phyloP scores from a whole-genome alignment of 345 rosid genomes.

The Erucastrum elatum region DNA sequence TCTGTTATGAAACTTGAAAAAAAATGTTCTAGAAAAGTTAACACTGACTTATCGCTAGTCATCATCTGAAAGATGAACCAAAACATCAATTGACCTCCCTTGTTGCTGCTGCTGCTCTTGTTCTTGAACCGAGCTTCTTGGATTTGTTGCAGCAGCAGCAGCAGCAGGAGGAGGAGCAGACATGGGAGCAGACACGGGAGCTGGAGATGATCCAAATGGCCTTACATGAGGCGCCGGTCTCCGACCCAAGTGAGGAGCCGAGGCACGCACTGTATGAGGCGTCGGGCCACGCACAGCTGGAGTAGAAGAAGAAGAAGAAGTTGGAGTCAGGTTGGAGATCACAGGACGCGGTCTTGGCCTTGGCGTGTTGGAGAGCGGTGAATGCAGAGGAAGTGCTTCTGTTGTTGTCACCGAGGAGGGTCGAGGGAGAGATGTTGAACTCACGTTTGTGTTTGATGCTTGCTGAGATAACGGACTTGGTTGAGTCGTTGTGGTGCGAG shows the following conservation, averaged over 20 bases:
- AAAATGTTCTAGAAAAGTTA: not conserved
- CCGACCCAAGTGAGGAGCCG: constrained; percentile 30
- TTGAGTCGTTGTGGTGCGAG: not conserved
- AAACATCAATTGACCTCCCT: constrained; percentile 10
- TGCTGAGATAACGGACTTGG: not conserved
- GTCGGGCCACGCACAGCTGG: not conserved
- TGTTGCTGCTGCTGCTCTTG: constrained; percentile 3
- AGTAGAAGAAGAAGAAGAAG: constrained; percentile 8
- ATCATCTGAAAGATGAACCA: constrained; percentile 34
- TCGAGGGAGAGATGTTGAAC: not conserved
- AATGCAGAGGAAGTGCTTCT: not conserved
- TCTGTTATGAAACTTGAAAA: not conserved
- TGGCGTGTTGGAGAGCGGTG: not conserved
- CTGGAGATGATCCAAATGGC: constrained; percentile 5
- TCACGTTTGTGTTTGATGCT: not conserved
- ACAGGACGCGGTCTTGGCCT: constrained; percentile 29
- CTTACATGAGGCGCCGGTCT: constrained; percentile 31
- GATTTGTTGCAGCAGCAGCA: not conserved
- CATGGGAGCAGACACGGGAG: constrained; percentile 12
- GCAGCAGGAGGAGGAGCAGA: not conserved
- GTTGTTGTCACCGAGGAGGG: not conserved
- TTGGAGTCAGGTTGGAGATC: constrained; percentile 19
- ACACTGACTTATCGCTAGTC: not conserved
- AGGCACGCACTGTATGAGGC: not conserved
- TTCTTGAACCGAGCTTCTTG: constrained; percentile 13